A percentile compares a stretch with the other conserved stretches of the same genome.
Evolutionary conservation across 305 asterid genomes (phyloP).

Genomic region (Andrographis paniculata): DNA sequence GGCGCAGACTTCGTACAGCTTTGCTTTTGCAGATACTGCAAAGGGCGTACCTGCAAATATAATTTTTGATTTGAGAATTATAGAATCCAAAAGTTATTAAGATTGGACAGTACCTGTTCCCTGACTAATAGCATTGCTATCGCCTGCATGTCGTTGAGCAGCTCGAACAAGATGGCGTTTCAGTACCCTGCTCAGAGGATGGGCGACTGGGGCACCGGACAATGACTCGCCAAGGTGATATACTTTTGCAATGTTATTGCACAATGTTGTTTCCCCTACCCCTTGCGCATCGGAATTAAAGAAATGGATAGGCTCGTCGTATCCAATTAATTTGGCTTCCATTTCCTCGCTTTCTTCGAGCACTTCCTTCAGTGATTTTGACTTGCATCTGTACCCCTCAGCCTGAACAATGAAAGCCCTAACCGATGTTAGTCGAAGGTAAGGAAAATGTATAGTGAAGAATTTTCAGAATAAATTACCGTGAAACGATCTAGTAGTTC

Average conservation of each 20-base stretch:
- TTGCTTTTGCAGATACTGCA: conserved; percentile 51
- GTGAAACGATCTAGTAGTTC: conserved; percentile 38
- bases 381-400: conserved; percentile 55
- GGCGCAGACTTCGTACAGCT: conserved; percentile 59
- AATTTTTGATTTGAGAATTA: no score
- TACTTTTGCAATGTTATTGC: conserved; percentile 21
- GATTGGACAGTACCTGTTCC: conserved; percentile 40
- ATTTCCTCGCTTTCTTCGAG: conserved; percentile 31
- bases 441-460: no score
- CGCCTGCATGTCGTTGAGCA: conserved; percentile 15
- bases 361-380: conserved; percentile 58
- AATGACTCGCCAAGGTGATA: conserved; percentile 26
- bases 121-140: conserved; percentile 19
- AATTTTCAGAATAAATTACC: conserved; percentile 38
- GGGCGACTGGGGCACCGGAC: no score
- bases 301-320: no score
- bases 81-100: conserved; percentile 9
- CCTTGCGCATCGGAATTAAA: no score
- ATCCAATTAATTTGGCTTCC: conserved; percentile 75
- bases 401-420: conserved; percentile 30
- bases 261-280: no score
- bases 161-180: no score
- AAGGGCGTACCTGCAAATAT: conserved; percentile 29
- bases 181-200: no score
- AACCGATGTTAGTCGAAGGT: no score